Percentiles rank a stretch among this genome's conserved stretches.
These are phyloP conservation scores for Tolypocladium album DNA, from an alignment of 2,329 filamentous ascomycete genomes.

Conservation along the genomic window DNA sequence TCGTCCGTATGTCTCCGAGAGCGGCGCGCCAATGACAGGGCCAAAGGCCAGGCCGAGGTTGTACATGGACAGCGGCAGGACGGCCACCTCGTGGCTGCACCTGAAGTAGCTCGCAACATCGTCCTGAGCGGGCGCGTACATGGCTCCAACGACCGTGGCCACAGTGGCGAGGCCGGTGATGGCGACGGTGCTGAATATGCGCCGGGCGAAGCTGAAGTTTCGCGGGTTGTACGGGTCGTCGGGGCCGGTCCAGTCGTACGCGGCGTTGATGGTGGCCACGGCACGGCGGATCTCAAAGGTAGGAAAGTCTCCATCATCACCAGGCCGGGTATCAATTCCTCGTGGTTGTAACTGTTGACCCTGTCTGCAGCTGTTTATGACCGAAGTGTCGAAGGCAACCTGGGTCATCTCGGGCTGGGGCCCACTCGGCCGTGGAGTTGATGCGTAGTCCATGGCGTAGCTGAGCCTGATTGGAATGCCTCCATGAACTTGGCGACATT, in stretches of 20 bases:
- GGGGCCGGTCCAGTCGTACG: constrained; percentile 24
- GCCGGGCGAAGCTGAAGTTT: constrained; percentile 64
- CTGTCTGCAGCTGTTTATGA: neutral
- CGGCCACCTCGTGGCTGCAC: constrained; percentile 9
- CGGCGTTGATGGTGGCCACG: constrained; percentile 14
- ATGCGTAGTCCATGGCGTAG: neutral
- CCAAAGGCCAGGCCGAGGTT: constrained; percentile 16
- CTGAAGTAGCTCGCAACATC: constrained; percentile 9
- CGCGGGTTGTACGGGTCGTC: constrained; percentile 69
- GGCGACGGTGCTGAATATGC: constrained; percentile 72
- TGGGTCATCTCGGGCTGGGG: constrained; percentile 3
- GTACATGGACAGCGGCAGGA: constrained; percentile 15
- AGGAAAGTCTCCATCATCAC: neutral
- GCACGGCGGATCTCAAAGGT: constrained; percentile 6
- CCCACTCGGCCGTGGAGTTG: neutral
- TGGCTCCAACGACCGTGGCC: constrained; percentile 13
- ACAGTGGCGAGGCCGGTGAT: constrained; percentile 59
- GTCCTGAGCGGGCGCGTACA: constrained; percentile 21
- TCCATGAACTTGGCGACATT: neutral
- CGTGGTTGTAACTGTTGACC: neutral
- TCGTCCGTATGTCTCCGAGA: constrained; percentile 63
- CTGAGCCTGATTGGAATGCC: neutral
- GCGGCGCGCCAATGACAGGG: constrained; percentile 65
- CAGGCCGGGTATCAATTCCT: neutral
- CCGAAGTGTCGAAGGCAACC: neutral